Base-by-base conservation (phyloP, 495 filamentous ascomycete genomes). In the Thermochaetoides thermophila region DNA sequence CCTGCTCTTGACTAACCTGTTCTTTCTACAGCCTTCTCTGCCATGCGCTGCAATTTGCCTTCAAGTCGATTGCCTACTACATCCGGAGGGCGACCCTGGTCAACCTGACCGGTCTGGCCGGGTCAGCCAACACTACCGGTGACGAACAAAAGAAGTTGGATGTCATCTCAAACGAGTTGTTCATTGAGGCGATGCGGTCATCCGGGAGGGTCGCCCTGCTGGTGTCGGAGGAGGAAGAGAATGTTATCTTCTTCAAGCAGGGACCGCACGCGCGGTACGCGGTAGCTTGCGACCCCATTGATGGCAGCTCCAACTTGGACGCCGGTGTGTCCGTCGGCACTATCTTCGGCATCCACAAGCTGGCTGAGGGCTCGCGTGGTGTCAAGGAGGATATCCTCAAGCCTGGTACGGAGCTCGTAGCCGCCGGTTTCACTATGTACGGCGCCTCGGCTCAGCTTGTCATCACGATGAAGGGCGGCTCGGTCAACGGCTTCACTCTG, bases 101-200 rank as follows among this genome's bases (percentile, higher is more conserved):
- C 58, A 94, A 95, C 65, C 73, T 97, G 26, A 85, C 83, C 22
- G 89, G 89, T 28, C 76, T 97, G 16, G 89, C 89, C 22, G 89
- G 89, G 19, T 91, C 85, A 40, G 81, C 85, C 40, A 97, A 97
- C 61, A 81, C 70, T 16, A 96, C 89, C 3, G 89, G 89, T 25
- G 89, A 97, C 57, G 91, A 95, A 54, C 89, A 97, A 56, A 96
- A 97, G 75, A 97, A 96, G 62, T 81, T 97, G 23, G 89, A 97
- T 56, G 89, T 97, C 21, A 96, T 97, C 51, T 84, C 85, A 52
- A 96, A 97, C 59, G 89, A 97, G 48, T 68, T 97, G 42, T 96
- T 97, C 65, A 78, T 96, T 49, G 74, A 82, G 26, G 78, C 86
- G 32, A 96, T 97, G 89, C 70, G 71, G 31, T 85, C 78, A 19